Evolutionary conservation across 768 basidiomycete genomes (phyloP).

Genomic region (Amanita pallidorosea): DNA sequence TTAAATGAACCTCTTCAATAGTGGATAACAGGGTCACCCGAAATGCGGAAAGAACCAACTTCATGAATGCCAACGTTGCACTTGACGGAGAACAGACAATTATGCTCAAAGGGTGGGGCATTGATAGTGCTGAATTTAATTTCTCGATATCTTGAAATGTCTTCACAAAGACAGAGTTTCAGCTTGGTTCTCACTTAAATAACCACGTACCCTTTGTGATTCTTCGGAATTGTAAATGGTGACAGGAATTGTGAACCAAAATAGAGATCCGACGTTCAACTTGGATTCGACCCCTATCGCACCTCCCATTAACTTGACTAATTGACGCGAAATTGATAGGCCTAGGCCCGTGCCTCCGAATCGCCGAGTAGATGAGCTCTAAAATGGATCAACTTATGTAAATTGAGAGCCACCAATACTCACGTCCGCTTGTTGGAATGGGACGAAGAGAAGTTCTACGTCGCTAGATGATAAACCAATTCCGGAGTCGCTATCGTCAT

Average conservation of each 20-base stretch:
- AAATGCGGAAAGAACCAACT: slow-evolving; percentile 48
- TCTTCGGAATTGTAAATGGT: slow-evolving; percentile 46
- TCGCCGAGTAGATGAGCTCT: slow-evolving; percentile 63
- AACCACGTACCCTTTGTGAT: slow-evolving; percentile 36
- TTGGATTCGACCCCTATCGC: slow-evolving; percentile 62
- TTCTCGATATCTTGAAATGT: slow-evolving; percentile 33
- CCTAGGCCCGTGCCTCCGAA: slow-evolving; percentile 76
- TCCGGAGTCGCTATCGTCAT: slow-evolving; percentile 47
- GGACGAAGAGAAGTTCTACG: slow-evolving; percentile 57
- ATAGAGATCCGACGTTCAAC: slow-evolving; percentile 50
- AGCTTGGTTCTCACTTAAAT: not conserved
- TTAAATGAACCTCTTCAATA: slow-evolving; percentile 33
- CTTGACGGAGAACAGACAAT: slow-evolving; percentile 50
- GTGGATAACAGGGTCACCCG: slow-evolving; percentile 30
- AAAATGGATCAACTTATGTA: not conserved
- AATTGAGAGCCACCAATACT: slow-evolving; percentile 6
- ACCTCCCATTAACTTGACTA: slow-evolving; percentile 71
- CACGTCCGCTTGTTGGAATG: slow-evolving; percentile 68
- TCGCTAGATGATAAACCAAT: slow-evolving; percentile 61
- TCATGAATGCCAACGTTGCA: slow-evolving; percentile 44
- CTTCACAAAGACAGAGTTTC: slow-evolving; percentile 17
- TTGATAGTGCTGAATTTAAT: slow-evolving; percentile 35
- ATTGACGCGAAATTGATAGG: slow-evolving; percentile 60
- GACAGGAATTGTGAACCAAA: slow-evolving; percentile 69
- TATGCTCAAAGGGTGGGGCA: slow-evolving; percentile 34